These are phyloP conservation scores for Erodium trifolium DNA, from an alignment of 441 rosid genomes.

Conservation along the genomic window DNA sequence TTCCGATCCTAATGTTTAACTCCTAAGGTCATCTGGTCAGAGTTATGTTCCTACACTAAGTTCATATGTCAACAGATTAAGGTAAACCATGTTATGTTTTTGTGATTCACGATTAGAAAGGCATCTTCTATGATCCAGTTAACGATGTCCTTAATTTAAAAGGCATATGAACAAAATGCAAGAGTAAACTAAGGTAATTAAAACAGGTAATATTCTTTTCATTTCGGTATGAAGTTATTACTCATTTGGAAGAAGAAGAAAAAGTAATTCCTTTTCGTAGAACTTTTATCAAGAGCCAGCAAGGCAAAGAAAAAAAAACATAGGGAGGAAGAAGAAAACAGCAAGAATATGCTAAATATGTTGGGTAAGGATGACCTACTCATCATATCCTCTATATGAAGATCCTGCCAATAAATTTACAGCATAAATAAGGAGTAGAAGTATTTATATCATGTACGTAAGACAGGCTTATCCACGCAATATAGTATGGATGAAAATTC, in stretches of 20 bases:
- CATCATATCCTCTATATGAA: neutral
- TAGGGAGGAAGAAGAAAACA: neutral
- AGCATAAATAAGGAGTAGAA: neutral
- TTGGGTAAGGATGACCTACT: neutral
- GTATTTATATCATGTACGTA: neutral
- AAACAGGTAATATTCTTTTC: neutral
- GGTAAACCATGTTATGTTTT: neutral
- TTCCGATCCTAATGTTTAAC: neutral
- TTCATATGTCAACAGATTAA: neutral
- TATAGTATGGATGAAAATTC: neutral
- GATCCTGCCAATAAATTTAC: neutral
- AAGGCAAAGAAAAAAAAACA: neutral
- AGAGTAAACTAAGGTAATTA: neutral
- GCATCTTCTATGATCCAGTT: neutral
- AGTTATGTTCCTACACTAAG: slow-evolving; percentile 3
- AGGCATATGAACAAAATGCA: neutral
- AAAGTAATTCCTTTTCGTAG: neutral
- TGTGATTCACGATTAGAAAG: neutral
- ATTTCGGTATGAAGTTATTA: neutral
- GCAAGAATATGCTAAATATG: neutral
- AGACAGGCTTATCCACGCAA: neutral
- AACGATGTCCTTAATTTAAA: neutral
- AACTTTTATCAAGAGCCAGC: neutral
- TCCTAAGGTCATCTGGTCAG: neutral
- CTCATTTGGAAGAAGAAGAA: neutral